phyloP scores from a whole-genome alignment of 192 early-diverging fungal species.

The Umbelopsis vinacea region DNA sequence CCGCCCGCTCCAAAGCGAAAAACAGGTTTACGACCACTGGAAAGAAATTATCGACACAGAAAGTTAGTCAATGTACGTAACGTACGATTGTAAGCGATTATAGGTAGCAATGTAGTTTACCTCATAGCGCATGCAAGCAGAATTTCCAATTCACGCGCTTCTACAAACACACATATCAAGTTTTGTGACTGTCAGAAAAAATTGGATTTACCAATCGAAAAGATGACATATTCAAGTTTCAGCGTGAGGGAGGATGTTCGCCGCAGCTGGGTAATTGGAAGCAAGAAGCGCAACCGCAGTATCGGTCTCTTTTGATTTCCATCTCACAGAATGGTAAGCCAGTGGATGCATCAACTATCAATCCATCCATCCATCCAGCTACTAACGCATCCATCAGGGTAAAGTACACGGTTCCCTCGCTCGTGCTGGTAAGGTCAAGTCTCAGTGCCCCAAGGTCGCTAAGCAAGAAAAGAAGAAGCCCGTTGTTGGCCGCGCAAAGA shows the following conservation, averaged over 20 bases:
- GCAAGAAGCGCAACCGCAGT: neutral
- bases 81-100: neutral
- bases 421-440: constrained; percentile 99
- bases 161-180: no score
- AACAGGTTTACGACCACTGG: constrained; percentile 5
- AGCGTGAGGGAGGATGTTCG: no score
- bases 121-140: neutral
- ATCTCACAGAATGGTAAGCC: neutral
- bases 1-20: constrained; percentile 19
- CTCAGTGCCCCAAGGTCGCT: constrained; percentile 97
- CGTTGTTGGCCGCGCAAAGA: constrained; percentile 91
- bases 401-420: constrained; percentile 99
- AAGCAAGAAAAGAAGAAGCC: constrained; percentile 98
- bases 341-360: neutral
- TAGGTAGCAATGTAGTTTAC: neutral
- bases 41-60: neutral
- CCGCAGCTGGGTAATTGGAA: neutral
- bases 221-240: no score
- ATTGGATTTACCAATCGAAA: no score
- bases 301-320: constrained; percentile 6
- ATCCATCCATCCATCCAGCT: constrained; percentile 50
- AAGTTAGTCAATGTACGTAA: neutral
- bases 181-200: no score
- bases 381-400: constrained; percentile 66
- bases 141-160: no score